Base-by-base conservation (phyloP, 306 rosid genomes). In the Citrullus amarus region DNA sequence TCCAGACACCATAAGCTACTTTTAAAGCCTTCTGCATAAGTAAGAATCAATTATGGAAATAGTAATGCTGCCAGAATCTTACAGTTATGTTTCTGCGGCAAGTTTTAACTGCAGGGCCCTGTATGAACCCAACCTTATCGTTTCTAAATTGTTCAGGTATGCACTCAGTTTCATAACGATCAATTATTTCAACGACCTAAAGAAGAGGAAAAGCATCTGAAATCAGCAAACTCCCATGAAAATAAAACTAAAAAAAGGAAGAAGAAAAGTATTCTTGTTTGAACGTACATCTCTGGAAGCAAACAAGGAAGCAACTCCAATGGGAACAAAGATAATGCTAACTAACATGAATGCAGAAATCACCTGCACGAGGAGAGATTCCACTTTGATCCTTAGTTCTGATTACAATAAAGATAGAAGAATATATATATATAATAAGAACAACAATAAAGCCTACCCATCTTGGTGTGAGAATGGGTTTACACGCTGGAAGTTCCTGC, bases 401-500 rank as follows among this genome's bases (percentile, higher is more conserved):
- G 18, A 74, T 17, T 30, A 65, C 41, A 43, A 43, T 18, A 20
- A 51, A 72, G 46, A 71, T 17, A 30, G 75, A 16, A 2, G 3
- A 75, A n/a, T 70, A 34, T 3, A 67, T 18, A 22, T 25, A 25
- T 38, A 67, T 17, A 28, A 16, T 58, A 13, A 68, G 28, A 65
- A 36, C 15, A 63, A 38, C 58, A 79, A 51, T 34, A 76, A 83
- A 75, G 28, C 76, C 74, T 83, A 94, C 98, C 87, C 93, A 95
- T 84, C 88, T 80, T 44, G 98, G 98, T 22, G 98, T 94, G 41
- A 94, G 98, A 85, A 94, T 94, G 16, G 98, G 98, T 79, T 94
- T 94, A 93, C 98, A 94, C 4, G 98, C 98, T 50, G 98, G 98
- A 86, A 94, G 96, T 75, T 94, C 98, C 84, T 94, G 98, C 84